phyloP scores from a whole-genome alignment of 139 green algal genomes.

The Chlorella sp. region DNA sequence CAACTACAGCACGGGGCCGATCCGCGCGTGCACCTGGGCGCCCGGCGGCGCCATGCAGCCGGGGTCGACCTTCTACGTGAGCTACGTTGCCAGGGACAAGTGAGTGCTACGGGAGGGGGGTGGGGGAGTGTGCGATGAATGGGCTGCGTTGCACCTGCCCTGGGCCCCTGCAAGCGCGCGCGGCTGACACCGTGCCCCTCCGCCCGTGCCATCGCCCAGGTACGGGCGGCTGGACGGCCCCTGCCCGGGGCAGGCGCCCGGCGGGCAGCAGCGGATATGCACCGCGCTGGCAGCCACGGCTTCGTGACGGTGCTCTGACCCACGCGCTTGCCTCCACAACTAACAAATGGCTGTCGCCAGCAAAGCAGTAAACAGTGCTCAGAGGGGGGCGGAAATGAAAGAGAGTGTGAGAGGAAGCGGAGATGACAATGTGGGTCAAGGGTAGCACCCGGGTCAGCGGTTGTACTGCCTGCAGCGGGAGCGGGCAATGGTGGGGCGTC shows the following conservation, averaged over 20 bases:
- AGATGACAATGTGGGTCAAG: background rate
- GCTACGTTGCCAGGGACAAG: no score
- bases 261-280: background rate
- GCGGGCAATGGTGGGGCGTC: no score
- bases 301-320: no score
- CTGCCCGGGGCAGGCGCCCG: conserved; percentile 9
- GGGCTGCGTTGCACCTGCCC: background rate
- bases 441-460: no score
- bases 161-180: background rate
- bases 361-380: background rate
- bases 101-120: no score
- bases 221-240: conserved; percentile 26
- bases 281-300: conserved; percentile 4
- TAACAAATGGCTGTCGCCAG: no score
- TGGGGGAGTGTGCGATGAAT: no score
- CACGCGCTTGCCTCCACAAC: no score
- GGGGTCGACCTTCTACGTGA: no score
- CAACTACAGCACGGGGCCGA: conserved; percentile 4
- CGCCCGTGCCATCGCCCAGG: background rate
- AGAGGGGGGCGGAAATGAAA: background rate
- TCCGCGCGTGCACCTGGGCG: conserved; percentile 8
- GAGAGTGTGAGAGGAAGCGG: no score
- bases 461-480: no score
- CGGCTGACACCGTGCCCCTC: background rate
- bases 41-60: conserved; percentile 6